phyloP scores from a whole-genome alignment of 2,329 filamentous ascomycete genomes.

The Clonostachys solani region DNA sequence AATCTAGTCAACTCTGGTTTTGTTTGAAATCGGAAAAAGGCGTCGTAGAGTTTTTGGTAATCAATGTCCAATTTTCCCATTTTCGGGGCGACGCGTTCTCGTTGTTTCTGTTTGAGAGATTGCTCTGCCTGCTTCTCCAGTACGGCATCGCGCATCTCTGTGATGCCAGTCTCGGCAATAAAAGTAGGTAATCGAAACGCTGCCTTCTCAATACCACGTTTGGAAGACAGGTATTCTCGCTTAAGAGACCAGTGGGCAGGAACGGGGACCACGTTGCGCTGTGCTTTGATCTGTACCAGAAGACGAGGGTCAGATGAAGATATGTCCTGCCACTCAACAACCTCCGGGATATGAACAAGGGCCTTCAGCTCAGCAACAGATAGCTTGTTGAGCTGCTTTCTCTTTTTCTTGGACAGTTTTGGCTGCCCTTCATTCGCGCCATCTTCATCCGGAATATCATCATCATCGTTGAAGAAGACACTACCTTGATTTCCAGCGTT shows the following conservation, averaged over 20 bases:
- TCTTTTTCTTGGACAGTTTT: slow-evolving; percentile 90
- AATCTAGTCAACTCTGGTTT: slow-evolving; percentile 93
- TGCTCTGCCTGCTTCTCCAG: slow-evolving; percentile 94
- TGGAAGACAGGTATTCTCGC: slow-evolving; percentile 94
- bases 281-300: slow-evolving; percentile 90
- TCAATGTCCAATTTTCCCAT: slow-evolving; percentile 98
- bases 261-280: slow-evolving; percentile 93
- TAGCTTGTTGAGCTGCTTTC: slow-evolving; percentile 85
- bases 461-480: slow-evolving; percentile 77
- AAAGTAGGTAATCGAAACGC: slow-evolving; percentile 92
- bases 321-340: slow-evolving; percentile 96
- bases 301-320: slow-evolving; percentile 85
- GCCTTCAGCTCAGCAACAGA: slow-evolving; percentile 96
- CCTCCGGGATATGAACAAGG: slow-evolving; percentile 82
- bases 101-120: slow-evolving; percentile 89
- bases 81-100: slow-evolving; percentile 90
- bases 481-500: slow-evolving; percentile 75
- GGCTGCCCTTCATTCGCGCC: slow-evolving; percentile 61
- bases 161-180: slow-evolving; percentile 94
- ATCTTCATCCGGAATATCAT: slow-evolving; percentile 82
- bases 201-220: slow-evolving; percentile 93
- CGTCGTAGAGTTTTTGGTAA: slow-evolving; percentile 96
- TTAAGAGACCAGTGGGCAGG: slow-evolving; percentile 94
- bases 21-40: slow-evolving; percentile 96
- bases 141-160: slow-evolving; percentile 96